Base-by-base conservation (phyloP, 495 filamentous ascomycete genomes). In the Penicillium soppii region DNA sequence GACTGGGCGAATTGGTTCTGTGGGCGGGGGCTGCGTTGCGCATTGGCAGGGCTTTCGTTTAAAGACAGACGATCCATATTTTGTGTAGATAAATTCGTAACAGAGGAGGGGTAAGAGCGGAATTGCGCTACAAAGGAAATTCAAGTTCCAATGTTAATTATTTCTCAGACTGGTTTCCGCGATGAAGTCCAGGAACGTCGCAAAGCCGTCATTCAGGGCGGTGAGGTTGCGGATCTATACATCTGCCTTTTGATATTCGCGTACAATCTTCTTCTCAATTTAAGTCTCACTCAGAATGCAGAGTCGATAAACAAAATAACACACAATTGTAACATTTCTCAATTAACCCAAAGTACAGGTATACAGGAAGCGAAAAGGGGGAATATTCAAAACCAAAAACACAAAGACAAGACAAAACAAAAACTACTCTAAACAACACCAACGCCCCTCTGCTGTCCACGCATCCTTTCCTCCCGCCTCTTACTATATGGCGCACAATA, bases 401-500 rank as follows among this genome's bases (percentile, higher is more conserved):
- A 27, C 5, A 27, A 22, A 32, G 16, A 44, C 16, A 46, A 46
- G 7, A 20, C 23, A 29, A 32, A 32, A 3, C 13, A 35, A 10
- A 35, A 47, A 9, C 20, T 3, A 8, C 17, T 13, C 37, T 49
- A 49, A 36, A 63, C 60, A 43, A 72, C 66, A 48, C 68, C 67
- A 15, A 72, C 58, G 19, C 73, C 69, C 43, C 67, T 56, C 35
- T 65, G 56, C 50, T 71, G 69, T 5, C 67, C 65, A 25, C 73
- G 58, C 68, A 71, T 63, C 54, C 73, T 65, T 47, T 72, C 66
- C 45, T 77, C 73, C 15, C 73, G 49, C 46, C 73, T 52, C 13
- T 68, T 70, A 61, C 69, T 77, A 66, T 77, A 77, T 22, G 67
- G 68, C 29, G 68, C 72, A 44, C 63, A 77, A 43, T 70, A 75